These are phyloP conservation scores for Phaseolus lunatus DNA, from an alignment of 306 rosid genomes.

Conservation along the genomic window DNA sequence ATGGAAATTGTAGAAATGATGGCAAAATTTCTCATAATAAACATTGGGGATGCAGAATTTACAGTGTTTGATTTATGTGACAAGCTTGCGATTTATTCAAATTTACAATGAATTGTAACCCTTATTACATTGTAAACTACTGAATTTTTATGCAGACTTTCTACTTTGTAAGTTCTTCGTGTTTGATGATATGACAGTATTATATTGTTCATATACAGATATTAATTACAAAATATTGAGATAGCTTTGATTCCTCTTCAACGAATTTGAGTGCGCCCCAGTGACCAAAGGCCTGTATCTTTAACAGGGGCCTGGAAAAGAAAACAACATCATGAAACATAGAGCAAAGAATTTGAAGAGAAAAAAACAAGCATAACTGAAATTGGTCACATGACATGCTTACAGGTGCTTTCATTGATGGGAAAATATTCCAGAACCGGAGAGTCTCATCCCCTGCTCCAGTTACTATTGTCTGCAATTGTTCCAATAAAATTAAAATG, in stretches of 20 bases:
- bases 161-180: slow-evolving; percentile 9
- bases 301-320: slow-evolving; percentile 74
- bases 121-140: neutral
- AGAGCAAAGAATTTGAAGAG: neutral
- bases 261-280: slow-evolving; percentile 86
- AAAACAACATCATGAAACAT: slow-evolving; percentile 17
- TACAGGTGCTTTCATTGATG: slow-evolving; percentile 88
- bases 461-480: slow-evolving; percentile 87
- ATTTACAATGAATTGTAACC: neutral
- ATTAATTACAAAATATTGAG: neutral
- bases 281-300: slow-evolving; percentile 93
- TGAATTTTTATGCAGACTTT: neutral
- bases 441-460: slow-evolving; percentile 99
- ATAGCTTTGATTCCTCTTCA: slow-evolving; percentile 5
- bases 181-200: neutral
- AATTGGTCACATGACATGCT: slow-evolving; percentile 47
- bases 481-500: neutral
- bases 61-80: neutral
- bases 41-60: neutral
- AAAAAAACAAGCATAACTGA: neutral
- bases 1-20: no score
- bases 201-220: slow-evolving; percentile 5
- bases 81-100: no score
- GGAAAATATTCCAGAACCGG: slow-evolving; percentile 92
- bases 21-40: no score